Evolutionary conservation across 2,329 filamentous ascomycete species (phyloP).

Genomic region (Leptodontidium sp.): DNA sequence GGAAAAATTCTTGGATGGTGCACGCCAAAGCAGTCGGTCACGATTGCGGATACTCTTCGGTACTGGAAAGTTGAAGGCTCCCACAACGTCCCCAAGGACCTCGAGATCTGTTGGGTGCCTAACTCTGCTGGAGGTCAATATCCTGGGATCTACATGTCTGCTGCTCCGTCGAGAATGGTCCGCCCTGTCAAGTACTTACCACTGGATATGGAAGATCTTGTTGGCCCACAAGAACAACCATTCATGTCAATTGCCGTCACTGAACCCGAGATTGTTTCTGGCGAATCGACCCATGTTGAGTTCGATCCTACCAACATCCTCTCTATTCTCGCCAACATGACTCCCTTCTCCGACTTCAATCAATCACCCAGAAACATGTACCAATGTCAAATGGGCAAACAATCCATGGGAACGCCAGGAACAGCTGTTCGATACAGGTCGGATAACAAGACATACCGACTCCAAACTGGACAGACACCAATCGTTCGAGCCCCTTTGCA

Average conservation of each 20-base stretch:
- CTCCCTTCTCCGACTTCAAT: conserved; percentile 98
- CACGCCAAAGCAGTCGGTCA: conserved; percentile 80
- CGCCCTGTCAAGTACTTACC: conserved; percentile 92
- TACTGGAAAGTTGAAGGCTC: conserved; percentile 95
- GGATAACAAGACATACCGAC: conserved; percentile 95
- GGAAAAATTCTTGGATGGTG: conserved; percentile 92
- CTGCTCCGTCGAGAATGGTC: conserved; percentile 84
- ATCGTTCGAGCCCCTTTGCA: conserved; percentile 91
- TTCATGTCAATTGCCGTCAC: conserved; percentile 98
- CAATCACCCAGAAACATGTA: conserved; percentile 99
- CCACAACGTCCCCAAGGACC: conserved; percentile 79
- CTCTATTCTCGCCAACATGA: conserved; percentile 98
- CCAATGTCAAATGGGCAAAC: conserved; percentile 99
- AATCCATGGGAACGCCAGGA: conserved; percentile 97
- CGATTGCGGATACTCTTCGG: conserved; percentile 85
- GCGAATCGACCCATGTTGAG: conserved; percentile 92
- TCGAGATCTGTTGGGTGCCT: conserved; percentile 93
- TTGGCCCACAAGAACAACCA: conserved; percentile 94
- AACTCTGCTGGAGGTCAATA: conserved; percentile 92
- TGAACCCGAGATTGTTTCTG: conserved; percentile 86
- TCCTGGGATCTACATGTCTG: conserved; percentile 93
- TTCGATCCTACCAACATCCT: conserved; percentile 95
- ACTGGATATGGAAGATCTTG: conserved; percentile 83
- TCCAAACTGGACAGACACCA: conserved; percentile 96
- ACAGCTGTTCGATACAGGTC: conserved; percentile 86